These are phyloP conservation scores for Trichoderma sp. DNA, from an alignment of 2,329 filamentous ascomycete genomes.

Conservation along the genomic window DNA sequence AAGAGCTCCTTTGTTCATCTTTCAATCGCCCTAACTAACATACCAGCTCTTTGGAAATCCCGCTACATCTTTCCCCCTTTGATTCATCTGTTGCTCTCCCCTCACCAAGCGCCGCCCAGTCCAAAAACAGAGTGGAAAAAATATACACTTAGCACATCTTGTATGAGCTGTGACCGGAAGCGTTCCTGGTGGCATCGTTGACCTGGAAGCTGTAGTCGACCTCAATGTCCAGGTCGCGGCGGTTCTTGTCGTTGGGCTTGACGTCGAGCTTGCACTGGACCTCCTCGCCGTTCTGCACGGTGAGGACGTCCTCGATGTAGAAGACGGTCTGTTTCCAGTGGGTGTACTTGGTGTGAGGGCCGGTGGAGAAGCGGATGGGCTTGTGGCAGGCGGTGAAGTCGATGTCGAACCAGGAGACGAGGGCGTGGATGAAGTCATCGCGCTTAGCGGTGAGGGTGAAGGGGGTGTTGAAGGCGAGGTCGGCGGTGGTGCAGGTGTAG, in stretches of 20 bases:
- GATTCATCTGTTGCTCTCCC: neutral
- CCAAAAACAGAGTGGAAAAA: neutral
- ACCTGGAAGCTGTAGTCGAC: constrained; percentile 81
- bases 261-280: constrained; percentile 73
- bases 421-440: constrained; percentile 91
- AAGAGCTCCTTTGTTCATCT: neutral
- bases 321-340: constrained; percentile 99
- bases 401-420: constrained; percentile 99
- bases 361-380: constrained; percentile 93
- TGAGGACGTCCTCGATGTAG: constrained; percentile 90
- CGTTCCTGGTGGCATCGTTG: constrained; percentile 65
- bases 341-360: constrained; percentile 97
- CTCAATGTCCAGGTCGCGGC: constrained; percentile 88
- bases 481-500: constrained; percentile 80
- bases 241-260: constrained; percentile 90
- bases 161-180: constrained; percentile 73
- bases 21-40: neutral
- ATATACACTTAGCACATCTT: constrained; percentile 62
- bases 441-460: constrained; percentile 77
- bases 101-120: neutral
- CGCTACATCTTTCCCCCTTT: neutral
- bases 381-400: constrained; percentile 99
- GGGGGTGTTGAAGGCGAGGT: constrained; percentile 78
- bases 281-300: constrained; percentile 82
- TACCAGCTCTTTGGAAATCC: neutral